Evolutionary conservation across 2,329 filamentous ascomycete genomes (phyloP).

Genomic region (Neurospora sp.): DNA sequence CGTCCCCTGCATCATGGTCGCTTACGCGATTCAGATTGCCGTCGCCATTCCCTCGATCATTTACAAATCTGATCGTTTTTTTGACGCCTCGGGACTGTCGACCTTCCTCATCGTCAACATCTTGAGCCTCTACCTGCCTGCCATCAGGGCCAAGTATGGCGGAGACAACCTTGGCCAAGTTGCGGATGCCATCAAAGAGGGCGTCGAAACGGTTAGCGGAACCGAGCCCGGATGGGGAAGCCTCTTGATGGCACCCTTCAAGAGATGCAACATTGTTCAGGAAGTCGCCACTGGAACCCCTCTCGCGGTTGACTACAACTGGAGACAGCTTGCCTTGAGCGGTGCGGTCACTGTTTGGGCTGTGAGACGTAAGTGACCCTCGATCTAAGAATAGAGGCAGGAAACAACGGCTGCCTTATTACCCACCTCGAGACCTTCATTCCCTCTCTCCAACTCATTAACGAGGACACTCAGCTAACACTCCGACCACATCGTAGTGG

Average conservation of each 20-base stretch:
- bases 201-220: constrained; percentile 19
- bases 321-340: constrained; percentile 40
- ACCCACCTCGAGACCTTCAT: neutral
- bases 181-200: neutral
- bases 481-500: constrained; percentile 34
- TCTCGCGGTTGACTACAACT: constrained; percentile 41
- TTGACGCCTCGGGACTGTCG: constrained; percentile 56
- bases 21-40: constrained; percentile 53
- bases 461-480: neutral
- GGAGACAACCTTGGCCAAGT: neutral
- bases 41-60: constrained; percentile 53
- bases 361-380: constrained; percentile 37
- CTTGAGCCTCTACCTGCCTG: constrained; percentile 24
- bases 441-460: neutral
- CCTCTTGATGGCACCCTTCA: constrained; percentile 32
- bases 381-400: neutral
- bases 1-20: constrained; percentile 51
- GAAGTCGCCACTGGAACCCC: constrained; percentile 18
- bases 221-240: constrained; percentile 24
- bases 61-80: constrained; percentile 54
- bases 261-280: constrained; percentile 12
- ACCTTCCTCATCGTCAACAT: constrained; percentile 58
- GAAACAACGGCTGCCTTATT: neutral
- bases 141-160: constrained; percentile 6
- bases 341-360: constrained; percentile 46